phyloP scores from a whole-genome alignment of 495 filamentous ascomycete genomes.

The Hapsidospora chrysogenum region DNA sequence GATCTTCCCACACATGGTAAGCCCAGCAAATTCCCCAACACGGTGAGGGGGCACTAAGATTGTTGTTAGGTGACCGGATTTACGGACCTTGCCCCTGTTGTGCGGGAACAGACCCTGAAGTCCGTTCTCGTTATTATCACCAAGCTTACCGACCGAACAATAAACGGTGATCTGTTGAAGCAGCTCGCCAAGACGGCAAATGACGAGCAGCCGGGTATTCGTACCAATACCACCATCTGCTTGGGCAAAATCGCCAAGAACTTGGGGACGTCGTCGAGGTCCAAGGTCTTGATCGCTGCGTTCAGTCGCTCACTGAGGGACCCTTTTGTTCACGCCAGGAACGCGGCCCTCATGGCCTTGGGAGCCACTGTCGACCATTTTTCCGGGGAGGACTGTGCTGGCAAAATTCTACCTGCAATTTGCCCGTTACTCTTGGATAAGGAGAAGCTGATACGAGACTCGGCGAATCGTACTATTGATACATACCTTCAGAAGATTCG shows the following conservation, averaged over 20 bases:
- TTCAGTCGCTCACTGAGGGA: slow-evolving; percentile 80
- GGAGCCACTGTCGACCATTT: slow-evolving; percentile 74
- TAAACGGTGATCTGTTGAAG: slow-evolving; percentile 85
- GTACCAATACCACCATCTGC: slow-evolving; percentile 96
- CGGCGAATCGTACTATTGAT: slow-evolving; percentile 81
- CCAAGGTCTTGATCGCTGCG: slow-evolving; percentile 84
- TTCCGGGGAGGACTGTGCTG: slow-evolving; percentile 78
- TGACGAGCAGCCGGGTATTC: slow-evolving; percentile 91
- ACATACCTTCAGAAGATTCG: slow-evolving; percentile 72
- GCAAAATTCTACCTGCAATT: slow-evolving; percentile 62
- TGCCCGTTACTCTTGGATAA: slow-evolving; percentile 70
- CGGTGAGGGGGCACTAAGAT: slow-evolving; percentile 4
- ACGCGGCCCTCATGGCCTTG: slow-evolving; percentile 73
- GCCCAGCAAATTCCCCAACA: neutral
- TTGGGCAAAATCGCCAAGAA: slow-evolving; percentile 89
- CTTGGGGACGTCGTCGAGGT: slow-evolving; percentile 55
- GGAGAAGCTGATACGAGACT: slow-evolving; percentile 81
- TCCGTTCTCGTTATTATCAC: slow-evolving; percentile 68
- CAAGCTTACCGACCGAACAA: slow-evolving; percentile 80
- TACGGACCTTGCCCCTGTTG: slow-evolving; percentile 74
- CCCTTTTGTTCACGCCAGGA: slow-evolving; percentile 85
- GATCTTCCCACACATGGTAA: slow-evolving; percentile 85
- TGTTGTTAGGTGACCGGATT: slow-evolving; percentile 59
- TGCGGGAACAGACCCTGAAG: slow-evolving; percentile 91
- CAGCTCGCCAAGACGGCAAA: slow-evolving; percentile 93